Evolutionary conservation across 257 asterid genomes (phyloP), one percentile per base, ranked within the genome.

Genomic region (Nicotiana attenuata): DNA sequence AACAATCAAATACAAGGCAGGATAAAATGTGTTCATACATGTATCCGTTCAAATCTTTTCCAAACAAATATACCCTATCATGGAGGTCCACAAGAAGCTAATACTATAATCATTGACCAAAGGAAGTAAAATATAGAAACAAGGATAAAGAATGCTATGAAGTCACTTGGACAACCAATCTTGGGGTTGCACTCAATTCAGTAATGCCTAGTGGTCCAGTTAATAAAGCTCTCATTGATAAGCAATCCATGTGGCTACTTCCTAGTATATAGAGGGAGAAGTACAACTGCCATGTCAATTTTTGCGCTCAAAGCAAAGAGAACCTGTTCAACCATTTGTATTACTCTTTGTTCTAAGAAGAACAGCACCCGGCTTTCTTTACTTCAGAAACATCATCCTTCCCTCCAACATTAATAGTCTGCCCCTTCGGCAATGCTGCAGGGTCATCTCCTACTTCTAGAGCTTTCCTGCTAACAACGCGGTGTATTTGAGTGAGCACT

Each of bases 361-460:
- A 80, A 33, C 83, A 81, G 53, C 83, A 81, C 55, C 81, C 81
- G 5, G 81, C 81, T 77, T 77, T 77, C 81, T 77, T 77, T 59
- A 77, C 81, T 55, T 33, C 83, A 33, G 77, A 24, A 29, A 26
- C 55, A 52, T 81, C 83, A 65, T 81, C 83, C 52, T 26, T 66
- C 28, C 52, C 66, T n/a, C 79, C 78, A 15, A 81, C 75, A 20
- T 52, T 81, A 26, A 65, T 66, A 8, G 83, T 81, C n/a, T 66
- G 61, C n/a, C 83, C 83, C 64, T 66, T 81, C 14, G 83, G 83
- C 5, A 81, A 5, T 29, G 77, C 7, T 19, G 83, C 65, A 3
- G 78, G 55, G n/a, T 64, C 83, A 45, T 65, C 79, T 29, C 83
- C 83, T 29, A 52, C 65, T 52, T 81, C 83, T 29, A 65, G 83